Percentiles rank a stretch among this genome's conserved stretches.
Conservation (phyloP, 2,329 filamentous ascomycete genomes). For the Alternaria sp. region DNA sequence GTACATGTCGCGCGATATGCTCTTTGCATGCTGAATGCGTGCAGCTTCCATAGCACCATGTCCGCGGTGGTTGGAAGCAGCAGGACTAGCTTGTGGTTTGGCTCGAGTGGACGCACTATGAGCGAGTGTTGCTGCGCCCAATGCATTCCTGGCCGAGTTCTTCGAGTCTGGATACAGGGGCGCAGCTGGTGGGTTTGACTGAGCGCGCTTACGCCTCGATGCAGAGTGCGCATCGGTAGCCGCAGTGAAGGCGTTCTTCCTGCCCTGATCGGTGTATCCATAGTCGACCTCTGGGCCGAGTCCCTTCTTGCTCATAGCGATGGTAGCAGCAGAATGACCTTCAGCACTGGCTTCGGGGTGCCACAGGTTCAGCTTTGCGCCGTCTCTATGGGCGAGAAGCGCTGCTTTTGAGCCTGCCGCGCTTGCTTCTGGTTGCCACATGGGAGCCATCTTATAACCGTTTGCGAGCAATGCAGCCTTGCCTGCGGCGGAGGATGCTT, state of each 20-base stretch:
- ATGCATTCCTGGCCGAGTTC: conserved; percentile 71
- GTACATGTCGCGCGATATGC: conserved; percentile 78
- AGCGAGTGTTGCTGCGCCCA: conserved; percentile 76
- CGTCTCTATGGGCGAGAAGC: conserved; percentile 68
- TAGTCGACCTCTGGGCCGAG: conserved; percentile 57
- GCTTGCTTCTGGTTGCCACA: conserved; percentile 71
- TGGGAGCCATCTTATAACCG: conserved; percentile 68
- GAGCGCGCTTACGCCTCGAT: conserved; percentile 66
- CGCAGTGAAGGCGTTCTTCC: conserved; percentile 74
- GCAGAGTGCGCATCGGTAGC: conserved; percentile 78
- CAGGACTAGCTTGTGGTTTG: conserved; percentile 24
- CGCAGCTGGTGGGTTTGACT: conserved; percentile 63
- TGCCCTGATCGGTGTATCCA: conserved; percentile 61
- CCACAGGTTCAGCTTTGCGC: conserved; percentile 62
- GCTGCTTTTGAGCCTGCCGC: conserved; percentile 78
- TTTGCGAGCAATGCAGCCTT: conserved; percentile 67
- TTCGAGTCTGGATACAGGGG: conserved; percentile 63
- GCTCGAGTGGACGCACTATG: conserved; percentile 57
- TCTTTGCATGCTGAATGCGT: conserved; percentile 71
- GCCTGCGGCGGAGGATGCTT: conserved; percentile 65
- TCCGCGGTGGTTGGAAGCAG: conserved; percentile 53
- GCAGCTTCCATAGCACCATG: conserved; percentile 68
- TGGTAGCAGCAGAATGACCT: conserved; percentile 74
- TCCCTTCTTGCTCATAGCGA: conserved; percentile 68
- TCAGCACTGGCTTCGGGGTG: conserved; percentile 59